Evolutionary conservation across 208 protist species (phyloP).

Genomic region (Acanthamoeba healyi): DNA sequence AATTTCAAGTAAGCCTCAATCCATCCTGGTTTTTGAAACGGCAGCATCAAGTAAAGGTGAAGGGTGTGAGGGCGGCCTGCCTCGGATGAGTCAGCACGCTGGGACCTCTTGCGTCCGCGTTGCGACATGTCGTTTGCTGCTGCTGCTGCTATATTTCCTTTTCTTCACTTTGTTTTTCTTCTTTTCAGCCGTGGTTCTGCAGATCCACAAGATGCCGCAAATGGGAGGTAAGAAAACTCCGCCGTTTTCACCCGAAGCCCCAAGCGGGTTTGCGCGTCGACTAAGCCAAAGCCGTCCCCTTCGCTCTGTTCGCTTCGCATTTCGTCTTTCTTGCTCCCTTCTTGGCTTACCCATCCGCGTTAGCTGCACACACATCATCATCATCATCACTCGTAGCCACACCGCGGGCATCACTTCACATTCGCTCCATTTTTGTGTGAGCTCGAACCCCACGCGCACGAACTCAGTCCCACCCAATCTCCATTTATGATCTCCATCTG

Average conservation of each 20-base stretch:
- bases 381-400: too few relatives aligned
- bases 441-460: too few relatives aligned
- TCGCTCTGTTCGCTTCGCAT: background rate
- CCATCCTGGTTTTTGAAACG: background rate
- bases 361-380: too few relatives aligned
- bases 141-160: too few relatives aligned
- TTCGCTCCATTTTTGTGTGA: too few relatives aligned
- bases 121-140: slow-evolving; percentile 26
- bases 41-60: background rate
- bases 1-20: too few relatives aligned
- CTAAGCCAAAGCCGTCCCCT: background rate
- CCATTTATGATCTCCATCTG: background rate
- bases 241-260: background rate
- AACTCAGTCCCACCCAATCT: too few relatives aligned
- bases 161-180: background rate
- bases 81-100: background rate
- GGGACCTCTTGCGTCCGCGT: background rate
- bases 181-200: background rate
- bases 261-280: too few relatives aligned
- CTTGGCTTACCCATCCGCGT: background rate
- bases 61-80: background rate
- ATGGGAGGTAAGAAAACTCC: background rate
- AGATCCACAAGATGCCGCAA: background rate
- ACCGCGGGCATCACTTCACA: too few relatives aligned
- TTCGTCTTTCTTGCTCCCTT: background rate